Conservation (phyloP, 2,329 filamentous ascomycete species). For the Aspergillus sojae region DNA sequence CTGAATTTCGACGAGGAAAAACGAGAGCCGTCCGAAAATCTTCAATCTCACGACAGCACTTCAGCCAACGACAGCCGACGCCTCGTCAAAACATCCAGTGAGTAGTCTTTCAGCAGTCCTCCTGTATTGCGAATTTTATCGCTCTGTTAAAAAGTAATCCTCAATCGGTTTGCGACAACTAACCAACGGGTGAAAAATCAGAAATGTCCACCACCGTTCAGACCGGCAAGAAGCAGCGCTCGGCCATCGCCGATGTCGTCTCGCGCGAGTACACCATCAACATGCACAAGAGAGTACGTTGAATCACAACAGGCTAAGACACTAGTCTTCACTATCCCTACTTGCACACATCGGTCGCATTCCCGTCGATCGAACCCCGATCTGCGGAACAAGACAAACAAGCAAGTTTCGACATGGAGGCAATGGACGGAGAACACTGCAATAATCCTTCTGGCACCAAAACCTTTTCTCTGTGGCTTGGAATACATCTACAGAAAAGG, state of each 20-base stretch:
- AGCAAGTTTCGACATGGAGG: slow-evolving; percentile 23
- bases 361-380: slow-evolving; percentile 11
- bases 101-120: slow-evolving; percentile 22
- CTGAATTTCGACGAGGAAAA: slow-evolving; percentile 38
- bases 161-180: neutral
- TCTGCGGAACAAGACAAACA: slow-evolving; percentile 21
- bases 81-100: slow-evolving; percentile 36
- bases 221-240: slow-evolving; percentile 75
- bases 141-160: neutral
- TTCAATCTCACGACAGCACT: slow-evolving; percentile 20
- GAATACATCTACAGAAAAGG: neutral
- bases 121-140: neutral
- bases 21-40: slow-evolving; percentile 25
- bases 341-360: slow-evolving; percentile 11
- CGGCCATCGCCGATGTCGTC: slow-evolving; percentile 98
- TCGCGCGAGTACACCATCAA: slow-evolving; percentile 99
- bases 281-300: slow-evolving; percentile 97
- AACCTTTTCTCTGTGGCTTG: neutral
- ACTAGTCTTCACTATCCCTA: slow-evolving; percentile 6
- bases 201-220: slow-evolving; percentile 67
- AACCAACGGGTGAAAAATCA: slow-evolving; percentile 30
- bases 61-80: slow-evolving; percentile 43
- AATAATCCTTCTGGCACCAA: neutral
- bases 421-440: slow-evolving; percentile 38
- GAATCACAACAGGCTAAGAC: slow-evolving; percentile 20